phyloP scores from a whole-genome alignment of 192 early-diverging fungal genomes.

The Coemansia sp. region DNA sequence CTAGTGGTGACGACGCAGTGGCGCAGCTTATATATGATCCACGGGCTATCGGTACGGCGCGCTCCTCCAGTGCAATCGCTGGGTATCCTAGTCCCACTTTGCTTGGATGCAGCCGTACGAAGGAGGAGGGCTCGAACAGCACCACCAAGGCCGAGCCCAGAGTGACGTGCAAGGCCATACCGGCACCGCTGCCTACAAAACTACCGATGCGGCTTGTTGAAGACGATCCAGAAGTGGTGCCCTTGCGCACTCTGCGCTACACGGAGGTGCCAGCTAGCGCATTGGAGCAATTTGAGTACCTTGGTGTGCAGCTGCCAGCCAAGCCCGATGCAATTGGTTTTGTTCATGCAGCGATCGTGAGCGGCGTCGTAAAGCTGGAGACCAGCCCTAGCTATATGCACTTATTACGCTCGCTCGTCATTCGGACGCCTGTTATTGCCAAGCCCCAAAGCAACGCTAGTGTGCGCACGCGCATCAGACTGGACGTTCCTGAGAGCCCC shows the following conservation, averaged over 20 bases:
- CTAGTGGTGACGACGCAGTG: neutral
- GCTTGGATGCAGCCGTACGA: constrained; percentile 30
- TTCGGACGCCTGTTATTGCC: neutral
- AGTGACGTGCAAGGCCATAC: constrained; percentile 13
- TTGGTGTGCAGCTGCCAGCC: constrained; percentile 36
- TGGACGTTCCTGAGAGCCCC: constrained; percentile 52
- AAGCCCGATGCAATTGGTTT: constrained; percentile 10
- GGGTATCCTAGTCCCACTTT: constrained; percentile 3
- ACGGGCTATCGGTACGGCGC: constrained; percentile 11
- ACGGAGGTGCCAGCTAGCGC: constrained; percentile 13
- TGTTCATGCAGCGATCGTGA: constrained; percentile 21
- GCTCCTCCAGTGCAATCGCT: too few species aligned
- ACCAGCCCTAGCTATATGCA: constrained; percentile 15
- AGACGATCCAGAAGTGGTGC: constrained; percentile 9
- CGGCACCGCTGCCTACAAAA: constrained; percentile 16
- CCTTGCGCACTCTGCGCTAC: constrained; percentile 27
- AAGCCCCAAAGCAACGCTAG: neutral
- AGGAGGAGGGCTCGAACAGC: neutral
- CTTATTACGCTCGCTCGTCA: constrained; percentile 9
- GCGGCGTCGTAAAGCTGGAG: neutral
- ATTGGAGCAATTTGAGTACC: constrained; percentile 14
- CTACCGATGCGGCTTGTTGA: constrained; percentile 25
- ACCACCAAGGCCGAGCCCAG: neutral
- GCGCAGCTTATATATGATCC: constrained; percentile 39
- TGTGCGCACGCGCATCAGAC: constrained; percentile 35